A percentile compares a stretch with the other conserved stretches of the same genome.
Conservation (phyloP, 306 rosid species). For the Trifolium pratense region DNA sequence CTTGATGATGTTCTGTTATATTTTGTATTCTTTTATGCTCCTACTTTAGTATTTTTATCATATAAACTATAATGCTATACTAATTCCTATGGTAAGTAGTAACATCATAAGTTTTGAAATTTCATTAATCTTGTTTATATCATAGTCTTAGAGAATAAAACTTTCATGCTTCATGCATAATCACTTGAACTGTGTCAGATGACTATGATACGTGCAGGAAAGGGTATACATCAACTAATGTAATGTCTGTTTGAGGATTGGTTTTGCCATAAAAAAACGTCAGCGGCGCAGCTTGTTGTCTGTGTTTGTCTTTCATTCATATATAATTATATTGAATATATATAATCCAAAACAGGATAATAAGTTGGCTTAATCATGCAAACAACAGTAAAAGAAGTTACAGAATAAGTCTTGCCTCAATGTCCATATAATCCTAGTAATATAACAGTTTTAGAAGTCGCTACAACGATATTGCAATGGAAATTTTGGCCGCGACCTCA, state of each 20-base stretch:
- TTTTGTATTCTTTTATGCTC: not conserved
- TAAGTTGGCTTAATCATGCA: not conserved
- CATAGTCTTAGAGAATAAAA: not conserved
- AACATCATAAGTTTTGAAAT: not conserved
- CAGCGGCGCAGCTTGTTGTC: no score
- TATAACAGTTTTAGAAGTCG: not conserved
- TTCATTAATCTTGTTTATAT: not conserved
- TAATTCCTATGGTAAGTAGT: not conserved
- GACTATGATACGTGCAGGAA: not conserved
- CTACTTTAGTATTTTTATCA: not conserved
- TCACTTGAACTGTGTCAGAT: not conserved
- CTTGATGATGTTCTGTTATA: not conserved
- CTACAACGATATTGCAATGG: not conserved
- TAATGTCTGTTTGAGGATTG: no score
- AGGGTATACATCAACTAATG: no score
- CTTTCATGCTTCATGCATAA: not conserved
- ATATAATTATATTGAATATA: no score
- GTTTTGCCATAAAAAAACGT: no score
- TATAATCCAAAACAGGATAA: not conserved
- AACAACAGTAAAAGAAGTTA: not conserved
- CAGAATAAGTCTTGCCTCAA: conserved; percentile 2
- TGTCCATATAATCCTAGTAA: not conserved
- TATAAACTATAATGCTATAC: not conserved
- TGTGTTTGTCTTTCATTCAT: no score
- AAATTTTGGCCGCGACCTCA: not conserved